Base-by-base conservation (phyloP, 257 asterid species). In the Lycium ferocissimum region DNA sequence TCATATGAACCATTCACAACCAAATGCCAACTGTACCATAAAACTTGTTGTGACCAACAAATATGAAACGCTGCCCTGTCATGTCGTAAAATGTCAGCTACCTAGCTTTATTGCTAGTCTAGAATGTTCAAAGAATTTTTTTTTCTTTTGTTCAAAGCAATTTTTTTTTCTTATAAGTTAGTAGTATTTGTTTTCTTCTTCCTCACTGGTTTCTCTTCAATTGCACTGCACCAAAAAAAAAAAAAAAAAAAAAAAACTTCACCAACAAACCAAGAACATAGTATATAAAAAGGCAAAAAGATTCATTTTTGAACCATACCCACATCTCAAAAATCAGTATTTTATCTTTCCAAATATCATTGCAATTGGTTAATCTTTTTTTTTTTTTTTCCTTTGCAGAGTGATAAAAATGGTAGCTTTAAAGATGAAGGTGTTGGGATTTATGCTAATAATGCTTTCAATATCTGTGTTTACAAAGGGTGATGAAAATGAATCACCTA, bases 21-120 rank as follows among this genome's bases (percentile, higher is more conserved):
- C 33, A 26, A 26, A 26, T 26, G 33, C 33, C 33, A 26, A 26
- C 33, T 26, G 33, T n/a, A 61, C 9, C 37, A n/a, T 72, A 18
- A 43, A 72, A 10, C 1, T 72, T 72, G 37, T 72, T 18, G 58
- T 2, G 18, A 15, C 9, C 33, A 72, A 54, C 79, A 70, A 17
- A 70, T 70, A 70, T 70, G 35, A 72, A 72, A 72, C 0, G 38
- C 58, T 72, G 58, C n/a, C 57, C 58, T 45, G 80, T 72, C 80
- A n/a, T 86, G 86, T 82, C 87, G 85, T 86, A 85, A 51, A 82
- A 87, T 11, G 83, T 51, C 84, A 84, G 83, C 85, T 69, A 83
- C 82, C 84, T 90, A 89, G 92, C 92, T 89, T 91, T 51, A 83
- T 86, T 81, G 83, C 87, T 83, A 89, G 87, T 87, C 89, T 88